phyloP scores from a whole-genome alignment of 345 rosid genomes.

The Camelina laxa region DNA sequence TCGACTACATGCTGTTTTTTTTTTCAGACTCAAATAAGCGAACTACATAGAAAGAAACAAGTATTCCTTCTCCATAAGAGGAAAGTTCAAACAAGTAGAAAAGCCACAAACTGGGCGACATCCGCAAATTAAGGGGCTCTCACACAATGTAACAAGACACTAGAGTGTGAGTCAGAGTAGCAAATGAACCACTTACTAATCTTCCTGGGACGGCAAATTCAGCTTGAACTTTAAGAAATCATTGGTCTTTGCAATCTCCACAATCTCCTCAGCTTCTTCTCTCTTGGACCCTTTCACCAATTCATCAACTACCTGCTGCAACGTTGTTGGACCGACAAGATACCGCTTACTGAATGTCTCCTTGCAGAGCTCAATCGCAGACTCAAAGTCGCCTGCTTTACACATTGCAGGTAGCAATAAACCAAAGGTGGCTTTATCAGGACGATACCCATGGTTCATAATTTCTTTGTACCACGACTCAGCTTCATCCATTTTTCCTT shows the following conservation, averaged over 20 bases:
- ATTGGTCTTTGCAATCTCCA: slow-evolving; percentile 51
- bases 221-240: slow-evolving; percentile 45
- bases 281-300: slow-evolving; percentile 55
- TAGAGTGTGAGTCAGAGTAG: not conserved
- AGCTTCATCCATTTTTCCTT: slow-evolving; percentile 52
- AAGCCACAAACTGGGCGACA: slow-evolving; percentile 12
- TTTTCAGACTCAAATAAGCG: not conserved
- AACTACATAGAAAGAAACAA: not conserved
- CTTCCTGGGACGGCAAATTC: slow-evolving; percentile 20
- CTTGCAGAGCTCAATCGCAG: slow-evolving; percentile 52
- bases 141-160: slow-evolving; percentile 2
- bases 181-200: slow-evolving; percentile 23
- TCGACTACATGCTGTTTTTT: slow-evolving; percentile 12
- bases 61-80: not conserved
- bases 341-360: slow-evolving; percentile 40
- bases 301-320: slow-evolving; percentile 57
- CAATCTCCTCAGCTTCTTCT: slow-evolving; percentile 61
- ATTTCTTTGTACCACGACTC: slow-evolving; percentile 58
- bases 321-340: slow-evolving; percentile 33
- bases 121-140: slow-evolving; percentile 9
- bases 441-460: slow-evolving; percentile 42
- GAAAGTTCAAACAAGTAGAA: slow-evolving; percentile 4
- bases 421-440: slow-evolving; percentile 46
- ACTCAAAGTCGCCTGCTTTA: slow-evolving; percentile 56
- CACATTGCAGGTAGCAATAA: slow-evolving; percentile 55